phyloP scores from a whole-genome alignment of 2,329 filamentous ascomycete genomes.

The Colletotrichum liaoningense region DNA sequence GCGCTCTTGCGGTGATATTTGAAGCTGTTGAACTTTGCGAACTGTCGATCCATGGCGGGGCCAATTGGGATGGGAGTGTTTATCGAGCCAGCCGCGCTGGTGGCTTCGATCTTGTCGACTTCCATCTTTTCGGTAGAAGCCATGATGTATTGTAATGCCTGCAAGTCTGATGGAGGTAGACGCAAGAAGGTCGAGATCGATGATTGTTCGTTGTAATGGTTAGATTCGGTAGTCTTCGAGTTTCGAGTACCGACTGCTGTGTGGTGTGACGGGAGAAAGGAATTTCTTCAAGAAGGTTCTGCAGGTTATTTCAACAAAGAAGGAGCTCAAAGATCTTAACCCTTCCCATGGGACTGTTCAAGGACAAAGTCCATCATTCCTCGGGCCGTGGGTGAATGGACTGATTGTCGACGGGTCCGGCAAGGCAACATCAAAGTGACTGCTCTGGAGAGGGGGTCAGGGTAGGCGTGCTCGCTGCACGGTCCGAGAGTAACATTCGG shows the following conservation, averaged over 20 bases:
- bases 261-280: not conserved
- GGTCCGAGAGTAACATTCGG: not conserved
- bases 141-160: not conserved
- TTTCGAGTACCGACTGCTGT: not conserved
- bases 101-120: not conserved
- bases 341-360: not conserved
- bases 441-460: not conserved
- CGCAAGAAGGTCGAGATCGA: not conserved
- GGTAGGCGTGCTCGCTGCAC: not conserved
- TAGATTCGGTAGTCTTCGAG: not conserved
- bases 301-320: not conserved
- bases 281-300: not conserved
- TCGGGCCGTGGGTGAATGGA: not conserved
- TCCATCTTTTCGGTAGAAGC: not conserved
- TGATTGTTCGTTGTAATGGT: not conserved
- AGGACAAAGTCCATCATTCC: not conserved
- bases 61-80: not conserved
- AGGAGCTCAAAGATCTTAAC: not conserved
- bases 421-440: not conserved
- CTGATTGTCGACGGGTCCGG: not conserved
- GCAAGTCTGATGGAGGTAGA: not conserved
- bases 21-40: not conserved
- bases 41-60: no score
- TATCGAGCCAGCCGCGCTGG: not conserved
- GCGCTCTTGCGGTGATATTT: not conserved